Evolutionary conservation across 495 filamentous ascomycete species (phyloP), one percentile per base, ranked within the genome.

Genomic region (Penicillium atrosanguineum): DNA sequence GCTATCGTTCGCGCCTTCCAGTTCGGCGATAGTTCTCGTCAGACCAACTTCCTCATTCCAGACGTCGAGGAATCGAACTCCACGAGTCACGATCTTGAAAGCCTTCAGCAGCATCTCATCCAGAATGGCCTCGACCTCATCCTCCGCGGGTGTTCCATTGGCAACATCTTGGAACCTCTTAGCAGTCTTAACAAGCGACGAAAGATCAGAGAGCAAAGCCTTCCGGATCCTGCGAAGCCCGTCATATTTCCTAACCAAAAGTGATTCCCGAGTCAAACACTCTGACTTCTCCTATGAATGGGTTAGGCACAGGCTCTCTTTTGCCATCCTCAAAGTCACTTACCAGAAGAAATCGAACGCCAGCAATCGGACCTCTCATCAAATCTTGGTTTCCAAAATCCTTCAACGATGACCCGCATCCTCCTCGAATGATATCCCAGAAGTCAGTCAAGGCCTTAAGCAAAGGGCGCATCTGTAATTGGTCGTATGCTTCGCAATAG

Each of bases 401-500:
- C 52, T 83, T 80, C 51, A 88, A 70, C 74, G 85, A 76, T 65
- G 83, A 70, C 67, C 81, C 67, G 67, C 82, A 82, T 54, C 82
- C 72, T 64, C 78, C 87, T 75, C 81, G 85, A 66, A 96, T 83
- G 55, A 96, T 78, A 65, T 97, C 94, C 89, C 92, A 97, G 52
- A 97, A 90, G 56, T 91, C 87, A 8, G 92, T 85, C 64, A 97
- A 73, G 2, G 94, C 91, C 55, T 89, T 89, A 23, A 99, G 77
- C 28, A 97, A 79, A 52, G 83, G 87, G 52, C 86, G 84, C 79
- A 97, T 93, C 46, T 89, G 83, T 19, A 90, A 77, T 43, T 90
- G 87, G 56, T 96, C 89, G 67, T 96, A 99, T 11, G 89, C 81
- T 67, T 96, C 90, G 75, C 95, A 99, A 68, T 97, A 97, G 69